Base-by-base conservation (phyloP, 208 protist genomes). In the Trypanosoma platydactyli region DNA sequence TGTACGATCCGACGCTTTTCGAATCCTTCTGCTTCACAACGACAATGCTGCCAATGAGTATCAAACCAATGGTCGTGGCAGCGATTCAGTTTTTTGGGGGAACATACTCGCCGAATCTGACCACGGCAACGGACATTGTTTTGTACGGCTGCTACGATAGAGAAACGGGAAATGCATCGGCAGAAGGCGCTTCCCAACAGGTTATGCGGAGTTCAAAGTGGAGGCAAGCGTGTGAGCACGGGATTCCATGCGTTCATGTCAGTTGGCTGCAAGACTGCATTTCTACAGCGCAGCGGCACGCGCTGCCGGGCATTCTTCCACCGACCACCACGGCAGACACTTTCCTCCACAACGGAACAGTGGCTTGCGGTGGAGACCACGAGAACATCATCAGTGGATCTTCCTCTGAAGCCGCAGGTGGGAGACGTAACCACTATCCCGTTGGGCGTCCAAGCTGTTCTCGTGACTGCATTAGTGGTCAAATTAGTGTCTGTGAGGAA, bases 51-150 rank as follows among this genome's bases (percentile, higher is more conserved):
- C 77, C 77, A 18, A 20, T 38, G 30, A 45, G 66, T 25, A 49
- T 91, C 15, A 89, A 87, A 63, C 63, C 59, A 22, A 86, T 87
- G 53, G 72, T 94, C 12, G 54, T 90, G 13, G 88, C 88, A 5
- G 67, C 73, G 5, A 60, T 94, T 61, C 76, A 79, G 41, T 91
- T 88, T 58, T 88, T 81, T 46, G 88, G 88, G 25, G 88, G 73
- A 12, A 63, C 57, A 5, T 94, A 94, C 72, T 76, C 77, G 49
- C 79, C 77, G 18, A 40, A 87, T 53, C 49, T 94, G 50, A 79
- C 80, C 1, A 75, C 65, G 35, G 58, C 53, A 12, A 94, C 85
- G 0, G 73, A 77, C 46, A 38, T 89, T 16, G 53, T 94, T 0
- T 58, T 94, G 18, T 81, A 82, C 62, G 73, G 75, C 5, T 38